Evolutionary conservation across 805 yeast species (phyloP), one percentile per base, ranked within the genome.

Genomic region (Torulaspora quercuum): DNA sequence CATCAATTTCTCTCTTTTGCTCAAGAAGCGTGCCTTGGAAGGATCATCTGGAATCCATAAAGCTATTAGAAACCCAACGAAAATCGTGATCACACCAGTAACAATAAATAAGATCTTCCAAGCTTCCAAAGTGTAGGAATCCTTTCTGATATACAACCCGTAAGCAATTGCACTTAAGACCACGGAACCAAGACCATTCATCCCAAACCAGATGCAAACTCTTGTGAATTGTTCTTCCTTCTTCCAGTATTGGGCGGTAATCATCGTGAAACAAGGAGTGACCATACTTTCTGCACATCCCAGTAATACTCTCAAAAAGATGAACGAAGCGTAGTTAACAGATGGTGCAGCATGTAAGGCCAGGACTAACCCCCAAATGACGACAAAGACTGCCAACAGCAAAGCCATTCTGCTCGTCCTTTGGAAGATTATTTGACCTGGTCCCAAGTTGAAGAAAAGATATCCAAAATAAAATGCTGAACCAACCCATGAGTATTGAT

Each of bases 391-490:
- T 7, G 75, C 63, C 3, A 72, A 64, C 3, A 76, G 59, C 45
- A 73, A 76, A 6, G 78, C 69, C 44, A 81, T 66, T 25, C 51
- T 42, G 3, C 80, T 82, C 34, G 76, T 70, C 36, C 64, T 66
- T 55, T 82, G 88, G 31, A 55, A 54, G 14, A 54, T 39, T 14
- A 52, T 31, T 34, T 52, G 55, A 11, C 58, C 55, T 8, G 55
- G 52, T 10, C 61, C 54, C 37, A 72, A 59, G 46, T 76, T 80
- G 50, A 76, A 79, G 6, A 63, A 64, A 32, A 82, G 55, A 52
- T 80, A 82, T 3, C 88, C 89, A 25, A 82, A 54, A 50, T 78
- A 78, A 46, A 78, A 79, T 6, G 76, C 69, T 1, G 80, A 68
- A n/a, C 80, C 75, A 10, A 71, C 59, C 79, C 82, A 74, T 32